Evolutionary conservation across 805 yeast species (phyloP).

Genomic region (Starmerella apis): DNA sequence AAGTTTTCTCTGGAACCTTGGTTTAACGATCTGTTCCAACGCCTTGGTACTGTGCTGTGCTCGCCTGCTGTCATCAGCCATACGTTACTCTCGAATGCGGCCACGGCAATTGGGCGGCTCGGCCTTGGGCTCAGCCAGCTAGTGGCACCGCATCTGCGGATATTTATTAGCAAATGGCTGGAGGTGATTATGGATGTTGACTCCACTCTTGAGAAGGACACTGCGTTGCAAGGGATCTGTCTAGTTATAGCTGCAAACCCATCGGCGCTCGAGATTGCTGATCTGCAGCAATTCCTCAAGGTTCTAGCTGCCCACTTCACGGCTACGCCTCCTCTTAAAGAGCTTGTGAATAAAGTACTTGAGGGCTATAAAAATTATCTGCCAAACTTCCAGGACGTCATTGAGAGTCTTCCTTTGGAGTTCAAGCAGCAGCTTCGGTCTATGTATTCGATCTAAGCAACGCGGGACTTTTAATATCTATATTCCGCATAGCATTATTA

Average conservation of each 20-base stretch:
- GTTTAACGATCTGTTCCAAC: conserved; percentile 43
- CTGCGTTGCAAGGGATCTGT: conserved; percentile 78
- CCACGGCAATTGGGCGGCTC: conserved; percentile 79
- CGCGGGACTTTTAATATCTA: background rate
- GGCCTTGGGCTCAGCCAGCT: conserved; percentile 54
- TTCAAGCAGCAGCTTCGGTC: conserved; percentile 25
- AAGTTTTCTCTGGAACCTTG: conserved; percentile 38
- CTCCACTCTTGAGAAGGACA: conserved; percentile 80
- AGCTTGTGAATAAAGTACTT: conserved; percentile 26
- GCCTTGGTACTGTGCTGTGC: conserved; percentile 51
- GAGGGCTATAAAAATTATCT: conserved; percentile 25
- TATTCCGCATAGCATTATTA: background rate
- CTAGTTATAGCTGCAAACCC: conserved; percentile 58
- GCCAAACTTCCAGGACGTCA: conserved; percentile 23
- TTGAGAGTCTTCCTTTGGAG: conserved; percentile 21
- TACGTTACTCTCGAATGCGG: conserved; percentile 66
- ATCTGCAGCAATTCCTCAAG: conserved; percentile 23
- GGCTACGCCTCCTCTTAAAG: conserved; percentile 28
- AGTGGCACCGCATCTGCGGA: conserved; percentile 48
- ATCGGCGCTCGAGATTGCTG: conserved; percentile 43
- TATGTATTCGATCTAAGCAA: conserved; percentile 11
- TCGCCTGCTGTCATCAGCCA: conserved; percentile 43
- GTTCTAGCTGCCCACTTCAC: conserved; percentile 28
- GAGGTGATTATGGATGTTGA: conserved; percentile 47
- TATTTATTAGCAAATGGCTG: conserved; percentile 61